These are phyloP conservation scores for Kazachstania bromeliacearum DNA, from an alignment of 805 yeast genomes.

Conservation along the genomic window DNA sequence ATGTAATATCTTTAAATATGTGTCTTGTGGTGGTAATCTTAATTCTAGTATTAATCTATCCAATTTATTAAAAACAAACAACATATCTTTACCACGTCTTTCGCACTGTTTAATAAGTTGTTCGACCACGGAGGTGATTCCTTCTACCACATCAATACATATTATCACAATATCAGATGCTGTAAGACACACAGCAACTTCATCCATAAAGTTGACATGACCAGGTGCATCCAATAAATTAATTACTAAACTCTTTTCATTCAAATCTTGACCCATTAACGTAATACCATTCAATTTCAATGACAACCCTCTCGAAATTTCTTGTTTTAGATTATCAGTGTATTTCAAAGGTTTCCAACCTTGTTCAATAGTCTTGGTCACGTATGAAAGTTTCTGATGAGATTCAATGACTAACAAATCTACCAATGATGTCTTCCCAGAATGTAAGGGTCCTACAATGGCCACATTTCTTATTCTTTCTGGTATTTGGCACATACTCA, in stretches of 20 bases:
- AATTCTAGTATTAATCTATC: constrained; percentile 81
- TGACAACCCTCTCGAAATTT: constrained; percentile 60
- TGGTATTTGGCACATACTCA: constrained; percentile 41
- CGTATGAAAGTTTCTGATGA: constrained; percentile 34
- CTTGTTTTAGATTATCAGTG: constrained; percentile 64
- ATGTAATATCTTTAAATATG: constrained; percentile 57
- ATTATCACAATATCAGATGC: constrained; percentile 58
- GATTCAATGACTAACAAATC: constrained; percentile 62
- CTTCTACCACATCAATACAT: constrained; percentile 82
- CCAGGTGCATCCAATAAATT: constrained; percentile 88
- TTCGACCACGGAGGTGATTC: constrained; percentile 53
- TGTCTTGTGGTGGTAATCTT: constrained; percentile 62
- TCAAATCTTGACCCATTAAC: constrained; percentile 44
- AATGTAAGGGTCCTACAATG: constrained; percentile 67
- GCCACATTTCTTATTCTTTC: constrained; percentile 66
- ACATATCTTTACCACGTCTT: constrained; percentile 40
- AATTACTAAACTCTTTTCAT: constrained; percentile 45
- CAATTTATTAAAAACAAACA: constrained; percentile 65
- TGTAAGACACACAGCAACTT: constrained; percentile 46
- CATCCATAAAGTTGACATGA: constrained; percentile 76
- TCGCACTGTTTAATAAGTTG: constrained; percentile 45
- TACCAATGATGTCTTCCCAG: constrained; percentile 77
- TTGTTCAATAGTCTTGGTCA: constrained; percentile 24
- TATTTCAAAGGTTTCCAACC: constrained; percentile 46
- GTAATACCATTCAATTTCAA: constrained; percentile 56